Base-by-base conservation (phyloP, 768 basidiomycete genomes). In the Xerocomellus dryophilus region DNA sequence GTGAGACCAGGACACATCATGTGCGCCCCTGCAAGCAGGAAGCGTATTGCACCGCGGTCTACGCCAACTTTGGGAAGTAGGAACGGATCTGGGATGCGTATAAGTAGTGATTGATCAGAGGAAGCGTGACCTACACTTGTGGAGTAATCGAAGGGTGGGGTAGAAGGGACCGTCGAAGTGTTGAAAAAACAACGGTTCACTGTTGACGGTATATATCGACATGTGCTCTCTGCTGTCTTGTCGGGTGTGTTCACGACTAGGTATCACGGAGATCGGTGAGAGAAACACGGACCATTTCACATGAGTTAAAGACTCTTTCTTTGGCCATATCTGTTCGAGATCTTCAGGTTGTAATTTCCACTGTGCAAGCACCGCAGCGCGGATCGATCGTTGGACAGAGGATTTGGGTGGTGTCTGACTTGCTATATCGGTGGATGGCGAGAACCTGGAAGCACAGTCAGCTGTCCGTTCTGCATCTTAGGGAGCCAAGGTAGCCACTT, bases 1-100 rank as follows among this genome's bases (percentile, higher is more conserved):
- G 97, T 96, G 50, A 99, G 76, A 20, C 97, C 97, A 5, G 97
- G 97, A 62, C 89, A 94, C 93, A 96, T 96, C 90, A 96, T 94
- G 73, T 88, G 86, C 23, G 93, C 93, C 15, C 93, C 97, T 11
- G 85, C 87, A 43, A 99, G 83, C 36, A 99, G 81, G 73, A 98
- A 99, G 32, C 95, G 90, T 74, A 99, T 99, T 49, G 97, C 97
- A 45, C 97, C 97, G 47, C 96, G 87, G 76, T 99, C 97, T 44
- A 98, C 80, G 59, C 86, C 83, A 45, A 96, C 93, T 63, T 80
- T 84, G 5, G 95, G 93, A 31, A 98, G 81, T 59, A 98, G 77
- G 63, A 82, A 88, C 8, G 97, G 97, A 76, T 97, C 96, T 99
- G 3, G 52, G 34, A n/a, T 48, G 51, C 20, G 41, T 34, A 36